Percentiles rank a stretch among this genome's conserved stretches.
These are phyloP conservation scores for Botrytis medusae DNA, from an alignment of 2,329 filamentous ascomycete species.

Conservation along the genomic window DNA sequence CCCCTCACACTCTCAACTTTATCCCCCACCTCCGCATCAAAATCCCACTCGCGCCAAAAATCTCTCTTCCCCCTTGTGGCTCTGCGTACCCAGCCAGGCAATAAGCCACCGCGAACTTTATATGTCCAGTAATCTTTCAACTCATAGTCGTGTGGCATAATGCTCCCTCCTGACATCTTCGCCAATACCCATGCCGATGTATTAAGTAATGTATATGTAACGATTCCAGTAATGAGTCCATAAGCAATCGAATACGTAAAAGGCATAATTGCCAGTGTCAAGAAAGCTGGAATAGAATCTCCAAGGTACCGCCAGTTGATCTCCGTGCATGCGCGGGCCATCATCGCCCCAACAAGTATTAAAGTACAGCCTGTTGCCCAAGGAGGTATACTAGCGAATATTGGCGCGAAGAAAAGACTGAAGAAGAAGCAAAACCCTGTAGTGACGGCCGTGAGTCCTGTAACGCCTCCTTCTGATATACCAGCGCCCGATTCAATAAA, in stretches of 20 bases:
- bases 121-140: conserved; percentile 80
- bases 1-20: conserved; percentile 7
- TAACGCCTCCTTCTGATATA: conserved; percentile 83
- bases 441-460: conserved; percentile 77
- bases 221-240: conserved; percentile 76
- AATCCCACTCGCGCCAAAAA: conserved; percentile 34
- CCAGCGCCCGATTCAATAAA: conserved; percentile 89
- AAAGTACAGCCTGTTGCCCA: conserved; percentile 91
- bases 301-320: conserved; percentile 90
- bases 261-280: conserved; percentile 83
- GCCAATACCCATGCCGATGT: conserved; percentile 67
- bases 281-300: conserved; percentile 79
- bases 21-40: conserved; percentile 26
- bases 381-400: conserved; percentile 84
- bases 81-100: conserved; percentile 72
- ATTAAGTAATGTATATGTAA: conserved; percentile 76
- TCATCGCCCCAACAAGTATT: conserved; percentile 83
- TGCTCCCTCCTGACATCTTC: conserved; percentile 63
- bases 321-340: conserved; percentile 73
- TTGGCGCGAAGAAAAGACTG: conserved; percentile 84
- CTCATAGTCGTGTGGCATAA: conserved; percentile 73
- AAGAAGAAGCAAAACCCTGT: conserved; percentile 84
- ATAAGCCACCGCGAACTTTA: conserved; percentile 69
- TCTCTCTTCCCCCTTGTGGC: conserved; percentile 31
- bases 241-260: conserved; percentile 89